phyloP scores from a whole-genome alignment of 1,284 basidiomycete genomes.

The Ustanciosporium gigantosporum region DNA sequence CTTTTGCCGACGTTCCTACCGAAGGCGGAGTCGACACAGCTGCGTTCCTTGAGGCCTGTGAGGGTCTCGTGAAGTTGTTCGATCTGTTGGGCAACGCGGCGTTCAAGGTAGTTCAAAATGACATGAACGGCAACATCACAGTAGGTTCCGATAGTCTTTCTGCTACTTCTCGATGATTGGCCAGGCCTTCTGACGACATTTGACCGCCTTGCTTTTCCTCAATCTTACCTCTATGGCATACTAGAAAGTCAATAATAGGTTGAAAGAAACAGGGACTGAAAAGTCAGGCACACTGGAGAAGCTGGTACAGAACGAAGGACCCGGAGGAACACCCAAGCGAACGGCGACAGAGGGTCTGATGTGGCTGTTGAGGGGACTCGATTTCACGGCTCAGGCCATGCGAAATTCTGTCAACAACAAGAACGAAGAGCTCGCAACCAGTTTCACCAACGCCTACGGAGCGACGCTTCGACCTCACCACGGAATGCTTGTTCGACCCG shows the following conservation, averaged over 20 bases:
- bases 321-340: slow-evolving; percentile 76
- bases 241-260: slow-evolving; percentile 72
- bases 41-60: slow-evolving; percentile 83
- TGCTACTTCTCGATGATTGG: no score
- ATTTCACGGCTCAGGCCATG: slow-evolving; percentile 86
- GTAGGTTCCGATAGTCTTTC: slow-evolving; percentile 16
- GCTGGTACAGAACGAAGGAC: slow-evolving; percentile 79
- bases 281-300: slow-evolving; percentile 77
- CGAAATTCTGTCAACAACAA: slow-evolving; percentile 73
- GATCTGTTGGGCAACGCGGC: slow-evolving; percentile 87
- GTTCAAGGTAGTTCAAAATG: slow-evolving; percentile 81
- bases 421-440: slow-evolving; percentile 72
- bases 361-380: slow-evolving; percentile 87
- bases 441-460: slow-evolving; percentile 84
- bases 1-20: slow-evolving; percentile 73
- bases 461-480: slow-evolving; percentile 82
- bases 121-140: slow-evolving; percentile 88
- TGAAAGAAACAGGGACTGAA: slow-evolving; percentile 68
- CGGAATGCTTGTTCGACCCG: slow-evolving; percentile 79
- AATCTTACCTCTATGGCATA: slow-evolving; percentile 1
- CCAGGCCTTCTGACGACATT: background rate
- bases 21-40: slow-evolving; percentile 88
- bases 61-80: slow-evolving; percentile 90
- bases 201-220: background rate
- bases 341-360: slow-evolving; percentile 86